phyloP scores from a whole-genome alignment of 805 yeast species.

The Saccharomycopsis amapae region DNA sequence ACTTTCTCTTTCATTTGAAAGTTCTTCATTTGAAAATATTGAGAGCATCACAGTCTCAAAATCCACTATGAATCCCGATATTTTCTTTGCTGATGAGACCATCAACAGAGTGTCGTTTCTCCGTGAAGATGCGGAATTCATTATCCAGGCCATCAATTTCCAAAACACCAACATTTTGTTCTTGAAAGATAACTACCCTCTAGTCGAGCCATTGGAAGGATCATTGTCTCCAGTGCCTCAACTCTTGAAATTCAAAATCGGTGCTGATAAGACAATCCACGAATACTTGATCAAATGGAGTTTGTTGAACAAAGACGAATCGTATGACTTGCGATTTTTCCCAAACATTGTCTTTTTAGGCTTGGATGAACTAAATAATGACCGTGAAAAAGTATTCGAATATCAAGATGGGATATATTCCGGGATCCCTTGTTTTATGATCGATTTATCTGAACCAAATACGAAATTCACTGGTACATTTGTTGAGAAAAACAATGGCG shows the following conservation, averaged over 20 bases:
- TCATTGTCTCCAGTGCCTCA: conserved; percentile 2
- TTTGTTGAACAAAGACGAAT: conserved; percentile 16
- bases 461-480: neutral
- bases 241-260: conserved; percentile 21
- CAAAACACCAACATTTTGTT: conserved; percentile 39
- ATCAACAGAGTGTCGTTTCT: conserved; percentile 53
- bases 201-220: conserved; percentile 19
- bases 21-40: too few species aligned
- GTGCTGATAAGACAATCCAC: conserved; percentile 19
- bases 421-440: conserved; percentile 60
- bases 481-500: neutral
- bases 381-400: conserved; percentile 31
- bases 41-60: neutral
- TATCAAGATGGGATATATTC: conserved; percentile 38
- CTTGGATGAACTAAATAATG: conserved; percentile 28
- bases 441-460: conserved; percentile 40
- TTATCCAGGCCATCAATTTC: conserved; percentile 36
- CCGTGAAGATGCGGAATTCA: conserved; percentile 43
- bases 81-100: conserved; percentile 39
- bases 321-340: conserved; percentile 10
- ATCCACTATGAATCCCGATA: neutral
- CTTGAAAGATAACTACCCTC: conserved; percentile 29
- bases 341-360: conserved; percentile 36
- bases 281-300: conserved; percentile 24
- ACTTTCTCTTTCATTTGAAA: too few species aligned